These are phyloP conservation scores for Aureobasidium sp. DNA, from an alignment of 2,329 filamentous ascomycete genomes.

Conservation along the genomic window DNA sequence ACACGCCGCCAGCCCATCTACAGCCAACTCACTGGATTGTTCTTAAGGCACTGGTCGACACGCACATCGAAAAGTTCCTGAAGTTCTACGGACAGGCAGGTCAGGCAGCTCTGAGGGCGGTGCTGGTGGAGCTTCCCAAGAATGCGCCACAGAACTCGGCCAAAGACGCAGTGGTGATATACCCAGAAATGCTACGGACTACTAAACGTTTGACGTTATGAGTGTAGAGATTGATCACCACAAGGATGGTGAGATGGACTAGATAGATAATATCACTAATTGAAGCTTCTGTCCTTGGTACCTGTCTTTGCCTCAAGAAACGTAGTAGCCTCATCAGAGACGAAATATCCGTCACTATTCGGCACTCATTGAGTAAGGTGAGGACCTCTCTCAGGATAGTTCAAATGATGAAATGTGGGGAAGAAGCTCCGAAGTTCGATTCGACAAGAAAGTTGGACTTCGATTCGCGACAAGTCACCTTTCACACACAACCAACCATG, in stretches of 20 bases:
- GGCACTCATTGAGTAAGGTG: neutral
- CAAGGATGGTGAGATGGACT: neutral
- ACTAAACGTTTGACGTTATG: constrained; percentile 16
- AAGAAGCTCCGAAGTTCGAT: constrained; percentile 1
- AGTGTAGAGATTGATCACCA: neutral
- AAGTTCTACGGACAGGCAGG: constrained; percentile 72
- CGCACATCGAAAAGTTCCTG: constrained; percentile 67
- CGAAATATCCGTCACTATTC: neutral
- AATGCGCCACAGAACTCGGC: constrained; percentile 3
- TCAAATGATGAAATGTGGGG: constrained; percentile 6
- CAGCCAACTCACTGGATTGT: constrained; percentile 40
- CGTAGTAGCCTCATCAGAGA: too few species aligned
- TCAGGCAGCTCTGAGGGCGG: constrained; percentile 59
- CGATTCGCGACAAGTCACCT: neutral
- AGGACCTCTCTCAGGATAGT: neutral
- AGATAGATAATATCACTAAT: neutral
- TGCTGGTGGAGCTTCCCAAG: constrained; percentile 64
- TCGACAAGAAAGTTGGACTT: constrained; percentile 5
- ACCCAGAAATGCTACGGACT: constrained; percentile 14
- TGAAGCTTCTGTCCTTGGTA: neutral
- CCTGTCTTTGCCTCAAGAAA: too few species aligned
- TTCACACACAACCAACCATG: neutral
- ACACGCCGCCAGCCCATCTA: constrained; percentile 52
- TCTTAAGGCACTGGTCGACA: constrained; percentile 46
- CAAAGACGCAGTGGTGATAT: constrained; percentile 12